phyloP scores from a whole-genome alignment of 257 asterid genomes.

The Solanum appendiculatum region DNA sequence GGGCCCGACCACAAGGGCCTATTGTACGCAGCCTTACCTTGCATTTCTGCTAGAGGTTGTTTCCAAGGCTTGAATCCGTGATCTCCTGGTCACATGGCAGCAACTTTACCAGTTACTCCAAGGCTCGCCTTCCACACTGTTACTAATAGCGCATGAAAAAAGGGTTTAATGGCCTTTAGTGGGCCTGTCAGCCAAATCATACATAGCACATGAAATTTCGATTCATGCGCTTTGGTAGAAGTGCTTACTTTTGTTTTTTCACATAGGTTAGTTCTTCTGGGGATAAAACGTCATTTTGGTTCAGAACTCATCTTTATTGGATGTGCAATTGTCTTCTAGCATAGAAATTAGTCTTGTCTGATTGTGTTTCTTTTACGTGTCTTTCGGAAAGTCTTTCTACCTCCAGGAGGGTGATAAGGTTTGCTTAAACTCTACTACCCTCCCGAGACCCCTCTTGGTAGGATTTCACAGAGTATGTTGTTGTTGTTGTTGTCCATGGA shows the following conservation, averaged over 20 bases:
- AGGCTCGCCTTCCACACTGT: background rate
- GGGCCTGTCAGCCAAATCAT: background rate
- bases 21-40: background rate
- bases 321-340: background rate
- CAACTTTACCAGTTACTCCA: background rate
- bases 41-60: background rate
- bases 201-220: background rate
- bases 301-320: background rate
- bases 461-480: background rate
- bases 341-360: background rate
- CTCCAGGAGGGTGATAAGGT: background rate
- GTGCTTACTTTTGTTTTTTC: background rate
- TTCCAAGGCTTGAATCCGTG: background rate
- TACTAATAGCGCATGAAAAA: background rate
- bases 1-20: background rate
- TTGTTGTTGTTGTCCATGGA: background rate
- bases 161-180: background rate
- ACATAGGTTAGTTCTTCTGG: background rate
- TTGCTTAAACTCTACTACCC: background rate
- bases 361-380: background rate
- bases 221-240: background rate
- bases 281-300: background rate
- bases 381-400: background rate
- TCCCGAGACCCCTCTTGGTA: background rate
- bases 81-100: background rate